Evolutionary conservation across 2,329 filamentous ascomycete genomes (phyloP).

Genomic region (Phyllachora maydis): DNA sequence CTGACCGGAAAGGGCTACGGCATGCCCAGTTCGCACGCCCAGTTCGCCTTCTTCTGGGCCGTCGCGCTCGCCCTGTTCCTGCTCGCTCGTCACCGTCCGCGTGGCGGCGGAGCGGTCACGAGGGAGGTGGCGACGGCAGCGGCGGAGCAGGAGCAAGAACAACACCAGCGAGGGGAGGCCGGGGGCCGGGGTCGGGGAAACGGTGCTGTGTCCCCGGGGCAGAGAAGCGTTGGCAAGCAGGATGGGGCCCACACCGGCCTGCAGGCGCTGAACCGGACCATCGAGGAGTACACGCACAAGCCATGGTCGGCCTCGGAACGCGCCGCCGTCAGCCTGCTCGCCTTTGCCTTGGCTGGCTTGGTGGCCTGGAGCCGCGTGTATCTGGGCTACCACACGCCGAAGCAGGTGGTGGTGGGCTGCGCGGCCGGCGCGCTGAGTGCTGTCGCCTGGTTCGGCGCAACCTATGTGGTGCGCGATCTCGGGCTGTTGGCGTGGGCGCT

Average conservation of each 20-base stretch:
- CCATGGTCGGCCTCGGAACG: constrained; percentile 44
- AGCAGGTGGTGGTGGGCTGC: constrained; percentile 69
- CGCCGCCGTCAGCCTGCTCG: constrained; percentile 27
- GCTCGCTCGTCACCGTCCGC: constrained; percentile 52
- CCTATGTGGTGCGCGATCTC: constrained; percentile 38
- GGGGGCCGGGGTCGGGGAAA: too few species aligned
- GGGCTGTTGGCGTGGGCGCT: constrained; percentile 58
- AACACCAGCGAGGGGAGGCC: not conserved
- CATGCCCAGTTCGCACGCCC: constrained; percentile 87
- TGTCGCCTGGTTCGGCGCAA: constrained; percentile 58
- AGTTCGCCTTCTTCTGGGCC: constrained; percentile 86
- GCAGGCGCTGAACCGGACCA: not conserved
- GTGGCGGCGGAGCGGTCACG: constrained; percentile 1
- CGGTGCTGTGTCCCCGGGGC: too few species aligned
- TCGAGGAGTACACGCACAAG: constrained; percentile 17
- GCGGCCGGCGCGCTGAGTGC: constrained; percentile 51
- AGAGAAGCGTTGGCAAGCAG: too few species aligned
- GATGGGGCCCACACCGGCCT: too few species aligned
- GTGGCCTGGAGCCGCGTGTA: constrained; percentile 78
- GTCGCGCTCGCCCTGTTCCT: constrained; percentile 71
- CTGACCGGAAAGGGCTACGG: constrained; percentile 85
- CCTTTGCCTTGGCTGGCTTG: constrained; percentile 36
- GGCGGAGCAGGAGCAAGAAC: not conserved
- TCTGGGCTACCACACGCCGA: constrained; percentile 75
- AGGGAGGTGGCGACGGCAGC: not conserved